phyloP scores from a whole-genome alignment of 192 early-diverging fungal species.

The Entrophospora sp. region DNA sequence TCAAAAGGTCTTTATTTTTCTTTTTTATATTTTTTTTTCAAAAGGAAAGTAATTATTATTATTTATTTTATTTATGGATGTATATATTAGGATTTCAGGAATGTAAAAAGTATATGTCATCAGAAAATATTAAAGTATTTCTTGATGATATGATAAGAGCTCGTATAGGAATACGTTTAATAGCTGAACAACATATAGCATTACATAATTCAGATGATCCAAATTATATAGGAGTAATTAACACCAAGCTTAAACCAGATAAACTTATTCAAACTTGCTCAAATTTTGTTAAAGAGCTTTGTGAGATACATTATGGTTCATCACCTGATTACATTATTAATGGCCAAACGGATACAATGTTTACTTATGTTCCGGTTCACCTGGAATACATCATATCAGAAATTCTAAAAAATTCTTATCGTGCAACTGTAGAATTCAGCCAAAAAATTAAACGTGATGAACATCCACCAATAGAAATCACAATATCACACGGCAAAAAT shows the following conservation, averaged over 20 bases:
- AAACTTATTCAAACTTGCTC: conserved; percentile 58
- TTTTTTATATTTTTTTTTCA: neutral
- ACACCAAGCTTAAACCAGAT: conserved; percentile 62
- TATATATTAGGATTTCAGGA: conserved; percentile 85
- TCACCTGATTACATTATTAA: conserved; percentile 62
- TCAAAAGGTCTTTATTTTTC: conserved; percentile 53
- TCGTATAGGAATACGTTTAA: conserved; percentile 83
- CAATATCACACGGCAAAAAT: conserved; percentile 65
- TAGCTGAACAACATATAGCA: conserved; percentile 86
- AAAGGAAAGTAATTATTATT: too few species aligned
- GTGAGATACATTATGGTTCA: conserved; percentile 84
- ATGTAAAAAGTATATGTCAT: conserved; percentile 80
- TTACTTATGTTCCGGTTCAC: conserved; percentile 85
- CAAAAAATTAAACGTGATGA: conserved; percentile 37
- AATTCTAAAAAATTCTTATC: conserved; percentile 78
- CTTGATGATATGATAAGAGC: conserved; percentile 84
- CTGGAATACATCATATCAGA: conserved; percentile 91
- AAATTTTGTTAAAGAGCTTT: conserved; percentile 72
- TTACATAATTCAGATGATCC: conserved; percentile 41
- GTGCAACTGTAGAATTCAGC: conserved; percentile 76
- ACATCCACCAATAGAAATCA: conserved; percentile 78
- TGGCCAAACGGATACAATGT: conserved; percentile 54
- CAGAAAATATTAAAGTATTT: conserved; percentile 57
- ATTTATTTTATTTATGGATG: neutral
- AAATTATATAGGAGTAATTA: conserved; percentile 72